Conservation (phyloP, 176 grass and related monocot species). For the Phyllostachys edulis region DNA sequence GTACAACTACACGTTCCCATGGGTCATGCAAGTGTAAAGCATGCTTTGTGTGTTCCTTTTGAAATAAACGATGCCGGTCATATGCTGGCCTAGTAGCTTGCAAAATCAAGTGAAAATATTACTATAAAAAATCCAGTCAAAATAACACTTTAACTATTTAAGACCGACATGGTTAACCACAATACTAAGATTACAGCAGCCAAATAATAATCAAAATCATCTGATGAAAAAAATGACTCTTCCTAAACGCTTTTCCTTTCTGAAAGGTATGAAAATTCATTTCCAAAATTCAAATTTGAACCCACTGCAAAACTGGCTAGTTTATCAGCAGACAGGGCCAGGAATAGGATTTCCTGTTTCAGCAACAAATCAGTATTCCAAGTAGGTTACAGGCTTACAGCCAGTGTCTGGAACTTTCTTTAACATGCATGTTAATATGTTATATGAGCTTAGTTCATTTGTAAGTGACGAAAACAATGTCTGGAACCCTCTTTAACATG, state of each 20-base stretch:
- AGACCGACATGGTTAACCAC: background rate
- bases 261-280: background rate
- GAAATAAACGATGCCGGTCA: slow-evolving; percentile 7
- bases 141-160: background rate
- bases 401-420: background rate
- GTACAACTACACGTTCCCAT: slow-evolving; percentile 33
- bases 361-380: background rate
- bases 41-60: background rate
- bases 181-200: background rate
- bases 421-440: background rate
- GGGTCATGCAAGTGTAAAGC: slow-evolving; percentile 13
- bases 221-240: background rate
- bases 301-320: background rate
- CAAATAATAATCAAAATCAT: slow-evolving; percentile 1
- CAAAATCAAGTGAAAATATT: slow-evolving; percentile 7
- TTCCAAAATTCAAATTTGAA: background rate
- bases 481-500: background rate
- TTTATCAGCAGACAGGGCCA: background rate
- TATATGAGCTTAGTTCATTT: slow-evolving; percentile 1
- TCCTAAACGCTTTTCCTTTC: background rate
- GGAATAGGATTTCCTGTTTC: background rate
- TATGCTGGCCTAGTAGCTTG: background rate
- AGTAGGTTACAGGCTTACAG: background rate
- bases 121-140: background rate
- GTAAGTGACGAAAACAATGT: background rate